Conservation (phyloP, 2,329 filamentous ascomycete species). For the Colletotrichum phormii region DNA sequence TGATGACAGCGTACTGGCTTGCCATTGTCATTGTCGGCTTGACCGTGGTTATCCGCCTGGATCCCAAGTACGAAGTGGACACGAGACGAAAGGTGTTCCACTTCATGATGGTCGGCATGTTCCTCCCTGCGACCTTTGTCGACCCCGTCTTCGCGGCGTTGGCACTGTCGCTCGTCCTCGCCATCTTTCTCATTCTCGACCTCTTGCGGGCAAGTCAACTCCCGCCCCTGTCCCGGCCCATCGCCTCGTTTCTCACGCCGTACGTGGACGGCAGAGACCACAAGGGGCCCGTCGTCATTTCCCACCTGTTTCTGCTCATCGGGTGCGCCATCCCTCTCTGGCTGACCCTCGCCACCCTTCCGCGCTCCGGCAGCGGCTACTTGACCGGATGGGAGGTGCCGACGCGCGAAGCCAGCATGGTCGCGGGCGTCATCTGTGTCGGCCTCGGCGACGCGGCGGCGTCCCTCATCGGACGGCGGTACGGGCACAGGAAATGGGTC, state of each 20-base stretch:
- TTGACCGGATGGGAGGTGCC: slow-evolving; percentile 81
- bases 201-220: slow-evolving; percentile 91
- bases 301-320: slow-evolving; percentile 94
- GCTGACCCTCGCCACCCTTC: slow-evolving; percentile 81
- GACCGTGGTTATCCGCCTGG: slow-evolving; percentile 78
- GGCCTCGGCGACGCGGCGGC: slow-evolving; percentile 96
- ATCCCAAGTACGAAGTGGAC: slow-evolving; percentile 87
- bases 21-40: slow-evolving; percentile 78
- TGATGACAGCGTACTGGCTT: slow-evolving; percentile 80
- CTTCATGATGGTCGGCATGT: slow-evolving; percentile 97
- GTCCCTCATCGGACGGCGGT: slow-evolving; percentile 87
- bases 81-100: slow-evolving; percentile 97
- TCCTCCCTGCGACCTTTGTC: slow-evolving; percentile 86
- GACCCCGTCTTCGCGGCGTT: slow-evolving; percentile 88
- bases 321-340: slow-evolving; percentile 96
- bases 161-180: slow-evolving; percentile 82
- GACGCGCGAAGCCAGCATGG: slow-evolving; percentile 85
- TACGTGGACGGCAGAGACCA: slow-evolving; percentile 96
- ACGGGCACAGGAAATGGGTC: slow-evolving; percentile 89
- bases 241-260: slow-evolving; percentile 88
- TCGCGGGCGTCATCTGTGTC: slow-evolving; percentile 92
- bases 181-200: slow-evolving; percentile 89
- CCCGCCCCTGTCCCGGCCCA: slow-evolving; percentile 86
- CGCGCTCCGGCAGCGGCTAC: slow-evolving; percentile 65
- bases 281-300: slow-evolving; percentile 92